Conservation (phyloP, 2,329 filamentous ascomycete species). For the Penicillium sp. region DNA sequence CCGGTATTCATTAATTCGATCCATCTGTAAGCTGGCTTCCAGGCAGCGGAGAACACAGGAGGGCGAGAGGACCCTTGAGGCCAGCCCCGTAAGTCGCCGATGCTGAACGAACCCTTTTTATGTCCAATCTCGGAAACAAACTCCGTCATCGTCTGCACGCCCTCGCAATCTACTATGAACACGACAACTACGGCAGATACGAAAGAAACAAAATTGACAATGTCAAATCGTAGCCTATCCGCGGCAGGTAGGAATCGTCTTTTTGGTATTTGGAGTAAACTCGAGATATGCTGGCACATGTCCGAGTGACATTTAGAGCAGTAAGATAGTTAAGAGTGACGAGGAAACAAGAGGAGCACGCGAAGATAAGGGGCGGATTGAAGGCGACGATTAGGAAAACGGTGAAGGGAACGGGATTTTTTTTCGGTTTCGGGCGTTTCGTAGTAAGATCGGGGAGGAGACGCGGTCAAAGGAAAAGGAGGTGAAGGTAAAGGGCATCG, state of each 20-base stretch:
- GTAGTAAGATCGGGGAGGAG: constrained; percentile 5
- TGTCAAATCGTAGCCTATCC: constrained; percentile 11
- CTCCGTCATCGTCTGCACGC: not conserved
- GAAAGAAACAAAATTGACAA: constrained; percentile 1
- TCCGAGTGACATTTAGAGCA: constrained; percentile 7
- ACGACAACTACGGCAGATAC: not conserved
- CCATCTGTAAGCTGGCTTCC: too few relatives aligned
- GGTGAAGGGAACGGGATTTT: constrained; percentile 11
- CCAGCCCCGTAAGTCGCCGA: too few relatives aligned
- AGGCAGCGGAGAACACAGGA: too few relatives aligned
- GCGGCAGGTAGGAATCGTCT: constrained; percentile 11
- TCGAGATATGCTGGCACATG: constrained; percentile 12
- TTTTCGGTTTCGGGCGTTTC: constrained; percentile 12
- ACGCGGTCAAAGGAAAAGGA: constrained; percentile 1
- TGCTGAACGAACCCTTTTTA: too few relatives aligned
- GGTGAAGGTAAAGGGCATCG: not conserved
- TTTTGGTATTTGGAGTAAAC: constrained; percentile 12
- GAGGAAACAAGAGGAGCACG: constrained; percentile 7
- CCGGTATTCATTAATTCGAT: too few relatives aligned
- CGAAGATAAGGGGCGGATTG: constrained; percentile 12
- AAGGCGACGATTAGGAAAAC: constrained; percentile 15
- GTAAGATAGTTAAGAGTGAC: constrained; percentile 12
- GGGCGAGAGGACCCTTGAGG: too few relatives aligned
- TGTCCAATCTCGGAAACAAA: too few relatives aligned
- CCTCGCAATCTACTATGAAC: too few relatives aligned